phyloP scores from a whole-genome alignment of 2,329 filamentous ascomycete species.

The Fusarium albosuccineum region DNA sequence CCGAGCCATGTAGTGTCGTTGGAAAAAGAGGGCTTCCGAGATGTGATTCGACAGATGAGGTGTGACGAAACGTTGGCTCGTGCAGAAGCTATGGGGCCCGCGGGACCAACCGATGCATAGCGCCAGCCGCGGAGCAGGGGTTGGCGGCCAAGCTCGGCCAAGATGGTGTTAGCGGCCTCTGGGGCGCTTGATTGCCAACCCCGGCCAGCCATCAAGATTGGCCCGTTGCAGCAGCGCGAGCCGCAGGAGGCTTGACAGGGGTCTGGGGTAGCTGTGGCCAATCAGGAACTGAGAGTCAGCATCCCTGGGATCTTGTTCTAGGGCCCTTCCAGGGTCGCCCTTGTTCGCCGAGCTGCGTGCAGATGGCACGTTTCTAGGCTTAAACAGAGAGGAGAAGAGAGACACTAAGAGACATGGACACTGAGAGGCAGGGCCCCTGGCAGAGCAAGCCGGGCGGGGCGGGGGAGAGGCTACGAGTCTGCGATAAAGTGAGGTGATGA shows the following conservation, averaged over 20 bases:
- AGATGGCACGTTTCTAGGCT: slow-evolving; percentile 5
- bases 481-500: slow-evolving; percentile 29
- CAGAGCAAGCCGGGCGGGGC: slow-evolving; percentile 25
- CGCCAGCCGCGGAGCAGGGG: slow-evolving; percentile 49
- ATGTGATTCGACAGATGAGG: slow-evolving; percentile 53
- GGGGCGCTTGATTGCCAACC: slow-evolving; percentile 36
- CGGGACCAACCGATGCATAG: slow-evolving; percentile 61
- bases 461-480: slow-evolving; percentile 29
- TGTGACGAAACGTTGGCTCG: slow-evolving; percentile 61
- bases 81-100: slow-evolving; percentile 61
- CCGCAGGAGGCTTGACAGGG: slow-evolving; percentile 42
- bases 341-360: neutral
- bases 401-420: no score
- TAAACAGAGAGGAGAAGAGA: neutral
- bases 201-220: slow-evolving; percentile 57
- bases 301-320: slow-evolving; percentile 25
- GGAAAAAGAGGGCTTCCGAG: slow-evolving; percentile 38
- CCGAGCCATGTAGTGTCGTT: slow-evolving; percentile 40
- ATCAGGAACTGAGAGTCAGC: slow-evolving; percentile 13
- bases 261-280: slow-evolving; percentile 8
- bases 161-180: slow-evolving; percentile 1
- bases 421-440: slow-evolving; percentile 2
- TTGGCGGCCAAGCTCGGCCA: neutral
- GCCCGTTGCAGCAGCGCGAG: slow-evolving; percentile 51
- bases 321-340: slow-evolving; percentile 22